Base-by-base conservation (phyloP, 2,329 filamentous ascomycete genomes). In the Thelonectria blattea region DNA sequence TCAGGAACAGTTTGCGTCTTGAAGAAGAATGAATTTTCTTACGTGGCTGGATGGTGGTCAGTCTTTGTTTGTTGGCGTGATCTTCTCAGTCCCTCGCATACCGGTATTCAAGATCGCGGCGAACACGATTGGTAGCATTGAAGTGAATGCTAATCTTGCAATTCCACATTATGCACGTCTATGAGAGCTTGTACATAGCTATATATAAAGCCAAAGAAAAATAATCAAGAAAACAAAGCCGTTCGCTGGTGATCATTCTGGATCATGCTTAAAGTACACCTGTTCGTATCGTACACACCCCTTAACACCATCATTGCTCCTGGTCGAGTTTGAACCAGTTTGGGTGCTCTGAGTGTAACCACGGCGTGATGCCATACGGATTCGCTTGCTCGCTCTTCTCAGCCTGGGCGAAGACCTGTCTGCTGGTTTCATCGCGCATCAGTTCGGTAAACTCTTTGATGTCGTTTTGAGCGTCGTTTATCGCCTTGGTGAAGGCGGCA, bases 311-410 rank as follows among this genome's bases (percentile, higher is more conserved):
- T 30, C 34, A 56, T 58, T 48, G 57, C 56, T 73, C 69, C 49
- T 60, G 52, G 55, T 76, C 74, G 64, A 74, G 63, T 47, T 66
- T 74, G 60, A 83, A 80, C 85, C 86, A 89, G 62, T 85, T 79
- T 2, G 87, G 85, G 57, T 88, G 79, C 37, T 89, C 84, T 56
- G 78, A 81, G 18, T 85, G 80, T 49, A 78, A 80, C 87, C 87
- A 89, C 2, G 82, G 80, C 65, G 80, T 83, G 64, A 89, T 87
- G 4, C 81, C 83, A 52, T 80, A 78, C 0, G 84, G 82, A 45
- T 87, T 83, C 41, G 82, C 79, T 54, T 81, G 76, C 17, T 80
- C 80, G 66, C 86, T 88, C 67, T 82, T 79, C 42, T 73, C 78
- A 2, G 81, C 84, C 58, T 83, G 79, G 11, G 82, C 78, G 55